Conservation (phyloP, 1,284 basidiomycete species). For the Marasmius oreades region DNA sequence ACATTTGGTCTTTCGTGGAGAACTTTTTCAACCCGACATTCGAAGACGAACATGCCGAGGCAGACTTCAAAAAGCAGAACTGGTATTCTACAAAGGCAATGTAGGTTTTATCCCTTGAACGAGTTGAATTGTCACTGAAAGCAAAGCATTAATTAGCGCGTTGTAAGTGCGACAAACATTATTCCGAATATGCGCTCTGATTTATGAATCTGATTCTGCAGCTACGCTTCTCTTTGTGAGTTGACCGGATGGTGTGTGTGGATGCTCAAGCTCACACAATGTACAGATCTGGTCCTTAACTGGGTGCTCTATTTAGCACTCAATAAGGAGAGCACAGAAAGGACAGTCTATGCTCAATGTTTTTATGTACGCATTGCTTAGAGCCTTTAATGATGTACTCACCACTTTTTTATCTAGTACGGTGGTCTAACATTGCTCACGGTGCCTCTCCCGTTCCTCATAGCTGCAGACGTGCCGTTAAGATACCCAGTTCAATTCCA, state of each 20-base stretch:
- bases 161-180: neutral
- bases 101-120: conserved; percentile 13
- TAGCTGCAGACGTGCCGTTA: conserved; percentile 32
- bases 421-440: conserved; percentile 25
- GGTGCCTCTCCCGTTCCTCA: conserved; percentile 33
- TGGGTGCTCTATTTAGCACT: conserved; percentile 26
- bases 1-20: conserved; percentile 3
- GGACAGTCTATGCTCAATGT: conserved; percentile 7
- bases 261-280: neutral
- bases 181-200: neutral
- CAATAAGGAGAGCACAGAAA: conserved; percentile 19
- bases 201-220: neutral
- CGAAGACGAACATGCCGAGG: conserved; percentile 17
- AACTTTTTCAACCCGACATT: conserved; percentile 23
- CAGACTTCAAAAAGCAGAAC: conserved; percentile 18
- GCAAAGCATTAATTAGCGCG: neutral
- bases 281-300: conserved; percentile 21
- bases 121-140: neutral
- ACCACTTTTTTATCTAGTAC: conserved; percentile 13
- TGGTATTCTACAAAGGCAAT: conserved; percentile 26
- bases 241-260: neutral
- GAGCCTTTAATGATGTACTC: neutral
- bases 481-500: conserved; percentile 29
- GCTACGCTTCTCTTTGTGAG: conserved; percentile 18
- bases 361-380: neutral